Evolutionary conservation across 1,284 basidiomycete genomes (phyloP).

Genomic region (Ganoderma resinaceum): DNA sequence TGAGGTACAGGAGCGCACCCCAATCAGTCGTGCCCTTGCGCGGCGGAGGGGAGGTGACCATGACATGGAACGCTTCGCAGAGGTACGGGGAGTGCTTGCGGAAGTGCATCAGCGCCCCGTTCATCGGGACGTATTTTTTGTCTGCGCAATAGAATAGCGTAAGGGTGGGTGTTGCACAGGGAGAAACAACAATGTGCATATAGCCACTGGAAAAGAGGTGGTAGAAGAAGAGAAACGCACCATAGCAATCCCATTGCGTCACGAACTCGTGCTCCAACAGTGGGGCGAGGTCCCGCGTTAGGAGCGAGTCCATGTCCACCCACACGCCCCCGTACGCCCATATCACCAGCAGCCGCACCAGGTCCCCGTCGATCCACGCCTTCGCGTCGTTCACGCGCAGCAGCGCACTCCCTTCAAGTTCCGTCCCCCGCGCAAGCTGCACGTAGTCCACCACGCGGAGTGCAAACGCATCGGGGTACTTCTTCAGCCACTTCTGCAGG

Average conservation of each 20-base stretch:
- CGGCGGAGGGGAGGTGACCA: conserved; percentile 78
- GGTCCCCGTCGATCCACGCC: conserved; percentile 94
- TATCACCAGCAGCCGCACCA: conserved; percentile 84
- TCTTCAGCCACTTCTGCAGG: conserved; percentile 63
- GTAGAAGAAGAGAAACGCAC: conserved; percentile 51
- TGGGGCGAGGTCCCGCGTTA: conserved; percentile 84
- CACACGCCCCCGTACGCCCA: conserved; percentile 92
- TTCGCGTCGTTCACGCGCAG: conserved; percentile 71
- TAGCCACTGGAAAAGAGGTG: not conserved
- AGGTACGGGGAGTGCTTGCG: conserved; percentile 88
- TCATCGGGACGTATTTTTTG: conserved; percentile 87
- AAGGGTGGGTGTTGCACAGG: not conserved
- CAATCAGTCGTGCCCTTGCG: conserved; percentile 86
- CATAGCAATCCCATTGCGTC: conserved; percentile 96
- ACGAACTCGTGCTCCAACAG: conserved; percentile 93
- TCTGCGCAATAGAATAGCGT: conserved; percentile 50
- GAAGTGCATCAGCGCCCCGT: conserved; percentile 95
- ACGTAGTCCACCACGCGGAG: conserved; percentile 74
- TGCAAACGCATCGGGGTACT: conserved; percentile 75
- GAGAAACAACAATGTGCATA: not conserved
- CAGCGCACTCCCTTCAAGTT: conserved; percentile 68
- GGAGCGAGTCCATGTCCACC: conserved; percentile 94
- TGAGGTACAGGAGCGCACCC: conserved; percentile 90
- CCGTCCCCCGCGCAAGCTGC: conserved; percentile 75
- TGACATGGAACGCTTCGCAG: conserved; percentile 93